These are phyloP conservation scores for Saccharomycopsis babjevae DNA, from an alignment of 805 yeast species.

Conservation along the genomic window DNA sequence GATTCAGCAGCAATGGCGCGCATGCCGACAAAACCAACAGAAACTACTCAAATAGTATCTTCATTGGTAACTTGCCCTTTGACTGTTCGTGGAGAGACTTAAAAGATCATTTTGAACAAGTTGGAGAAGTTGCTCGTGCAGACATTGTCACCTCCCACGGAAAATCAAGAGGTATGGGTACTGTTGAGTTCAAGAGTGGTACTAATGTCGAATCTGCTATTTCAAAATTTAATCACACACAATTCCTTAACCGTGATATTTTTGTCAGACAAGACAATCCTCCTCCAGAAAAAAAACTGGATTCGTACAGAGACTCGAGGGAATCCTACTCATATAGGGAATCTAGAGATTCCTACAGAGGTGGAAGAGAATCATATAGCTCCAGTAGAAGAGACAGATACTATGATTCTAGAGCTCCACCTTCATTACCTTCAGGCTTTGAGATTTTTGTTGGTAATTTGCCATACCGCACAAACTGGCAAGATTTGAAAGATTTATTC, in stretches of 20 bases:
- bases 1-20: constrained; percentile 20
- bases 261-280: constrained; percentile 89
- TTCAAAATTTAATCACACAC: constrained; percentile 51
- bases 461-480: constrained; percentile 79
- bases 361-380: constrained; percentile 19
- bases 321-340: constrained; percentile 16
- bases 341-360: constrained; percentile 11
- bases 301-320: constrained; percentile 20
- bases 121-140: constrained; percentile 65
- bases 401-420: constrained; percentile 2
- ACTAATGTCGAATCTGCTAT: constrained; percentile 68
- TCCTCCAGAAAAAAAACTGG: constrained; percentile 41
- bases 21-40: constrained; percentile 36
- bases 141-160: constrained; percentile 75
- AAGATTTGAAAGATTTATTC: constrained; percentile 76
- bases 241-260: constrained; percentile 63
- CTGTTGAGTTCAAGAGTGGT: constrained; percentile 66
- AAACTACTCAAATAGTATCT: constrained; percentile 58
- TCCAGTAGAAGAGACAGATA: constrained; percentile 20
- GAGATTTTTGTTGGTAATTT: constrained; percentile 74
- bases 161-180: constrained; percentile 81
- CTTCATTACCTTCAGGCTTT: constrained; percentile 28
- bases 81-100: constrained; percentile 50
- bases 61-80: constrained; percentile 66
- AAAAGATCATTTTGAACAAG: constrained; percentile 46